Evolutionary conservation across 1,284 basidiomycete species (phyloP).

Genomic region (Coriolopsis trogii): DNA sequence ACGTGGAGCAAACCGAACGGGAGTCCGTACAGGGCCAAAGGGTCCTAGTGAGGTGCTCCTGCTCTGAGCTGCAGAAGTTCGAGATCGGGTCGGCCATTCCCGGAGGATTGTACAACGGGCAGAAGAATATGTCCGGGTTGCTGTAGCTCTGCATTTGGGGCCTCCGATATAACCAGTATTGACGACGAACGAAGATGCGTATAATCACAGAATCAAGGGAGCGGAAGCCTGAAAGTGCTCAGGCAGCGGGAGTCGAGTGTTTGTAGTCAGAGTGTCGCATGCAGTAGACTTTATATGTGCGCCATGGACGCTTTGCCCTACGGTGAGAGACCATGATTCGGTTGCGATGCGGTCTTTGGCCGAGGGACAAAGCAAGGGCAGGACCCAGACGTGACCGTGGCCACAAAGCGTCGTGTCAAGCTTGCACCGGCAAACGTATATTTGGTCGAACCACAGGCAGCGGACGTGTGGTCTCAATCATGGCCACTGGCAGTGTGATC

Average conservation of each 20-base stretch:
- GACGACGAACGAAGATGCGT: background rate
- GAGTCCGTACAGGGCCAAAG: background rate
- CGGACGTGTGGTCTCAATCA: no score
- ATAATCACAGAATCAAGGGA: background rate
- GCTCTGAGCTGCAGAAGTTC: conserved; percentile 4
- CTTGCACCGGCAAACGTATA: no score
- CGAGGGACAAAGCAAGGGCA: background rate
- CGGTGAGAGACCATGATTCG: background rate
- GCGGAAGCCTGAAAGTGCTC: background rate
- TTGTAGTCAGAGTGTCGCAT: background rate
- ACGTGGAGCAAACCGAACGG: background rate
- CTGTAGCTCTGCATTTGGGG: conserved; percentile 20
- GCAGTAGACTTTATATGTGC: background rate
- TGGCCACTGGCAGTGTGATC: no score
- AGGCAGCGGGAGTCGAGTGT: background rate
- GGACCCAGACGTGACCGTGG: no score
- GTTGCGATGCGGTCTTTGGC: background rate
- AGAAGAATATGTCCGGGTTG: conserved; percentile 24
- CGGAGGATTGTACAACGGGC: conserved; percentile 20
- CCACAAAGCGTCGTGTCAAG: no score
- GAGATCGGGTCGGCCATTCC: conserved; percentile 16
- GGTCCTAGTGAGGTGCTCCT: background rate
- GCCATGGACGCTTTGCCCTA: background rate
- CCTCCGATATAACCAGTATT: background rate
- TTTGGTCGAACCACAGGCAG: no score